A percentile compares a stretch with the other conserved stretches of the same genome.
Conservation (phyloP, 139 green algal genomes). For the Penium margaritaceum region DNA sequence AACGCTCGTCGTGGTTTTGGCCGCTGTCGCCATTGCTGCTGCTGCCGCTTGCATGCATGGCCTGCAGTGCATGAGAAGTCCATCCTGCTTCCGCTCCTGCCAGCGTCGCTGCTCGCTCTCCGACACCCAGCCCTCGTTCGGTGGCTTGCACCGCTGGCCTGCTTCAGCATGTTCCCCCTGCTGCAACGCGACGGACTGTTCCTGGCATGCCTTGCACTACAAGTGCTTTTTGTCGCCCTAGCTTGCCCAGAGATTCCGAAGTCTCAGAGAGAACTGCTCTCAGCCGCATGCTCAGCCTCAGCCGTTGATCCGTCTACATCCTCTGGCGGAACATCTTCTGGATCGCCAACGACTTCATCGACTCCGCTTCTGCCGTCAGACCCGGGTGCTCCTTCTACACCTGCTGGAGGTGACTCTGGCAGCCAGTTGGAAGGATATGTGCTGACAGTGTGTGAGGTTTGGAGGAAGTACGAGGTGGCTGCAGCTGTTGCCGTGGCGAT, state of each 20-base stretch:
- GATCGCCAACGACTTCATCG: no score
- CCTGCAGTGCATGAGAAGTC: slow-evolving; percentile 92
- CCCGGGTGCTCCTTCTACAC: not conserved
- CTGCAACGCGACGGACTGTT: slow-evolving; percentile 71
- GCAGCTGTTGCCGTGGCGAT: no score
- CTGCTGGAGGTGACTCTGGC: not conserved
- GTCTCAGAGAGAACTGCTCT: not conserved
- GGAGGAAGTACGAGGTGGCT: no score
- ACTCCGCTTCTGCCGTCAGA: not conserved
- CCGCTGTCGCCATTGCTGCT: no score
- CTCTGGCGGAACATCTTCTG: not conserved
- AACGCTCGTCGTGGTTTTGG: no score
- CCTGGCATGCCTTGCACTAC: slow-evolving; percentile 57
- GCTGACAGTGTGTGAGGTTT: no score
- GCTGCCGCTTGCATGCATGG: no score
- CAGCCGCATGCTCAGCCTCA: not conserved
- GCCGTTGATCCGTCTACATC: not conserved
- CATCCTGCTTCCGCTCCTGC: slow-evolving; percentile 83
- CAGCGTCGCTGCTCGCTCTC: slow-evolving; percentile 60
- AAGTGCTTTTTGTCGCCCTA: slow-evolving; percentile 18
- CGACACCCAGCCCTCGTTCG: slow-evolving; percentile 52
- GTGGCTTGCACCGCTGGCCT: slow-evolving; percentile 56
- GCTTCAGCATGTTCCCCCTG: slow-evolving; percentile 84
- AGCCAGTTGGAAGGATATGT: no score
- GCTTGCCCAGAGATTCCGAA: not conserved